Conservation (phyloP, 176 grass and related monocot species). For the Oryza longistaminata region DNA sequence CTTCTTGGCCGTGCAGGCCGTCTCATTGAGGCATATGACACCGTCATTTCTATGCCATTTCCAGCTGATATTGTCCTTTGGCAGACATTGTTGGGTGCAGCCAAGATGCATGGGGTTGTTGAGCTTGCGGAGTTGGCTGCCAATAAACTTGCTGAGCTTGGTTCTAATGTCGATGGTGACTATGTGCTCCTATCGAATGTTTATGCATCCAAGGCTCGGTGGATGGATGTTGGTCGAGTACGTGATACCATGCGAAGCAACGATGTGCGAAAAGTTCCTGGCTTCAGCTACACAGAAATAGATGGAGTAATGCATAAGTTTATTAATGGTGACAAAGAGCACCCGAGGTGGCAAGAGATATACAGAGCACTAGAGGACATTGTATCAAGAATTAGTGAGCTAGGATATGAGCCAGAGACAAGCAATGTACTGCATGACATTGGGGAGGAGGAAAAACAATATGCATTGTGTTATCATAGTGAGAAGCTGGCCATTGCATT, state of each 20-base stretch:
- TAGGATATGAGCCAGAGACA: slow-evolving; percentile 86
- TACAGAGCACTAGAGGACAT: slow-evolving; percentile 63
- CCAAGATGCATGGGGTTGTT: slow-evolving; percentile 66
- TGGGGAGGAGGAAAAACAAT: slow-evolving; percentile 82
- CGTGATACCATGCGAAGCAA: slow-evolving; percentile 72
- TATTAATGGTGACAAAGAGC: slow-evolving; percentile 72
- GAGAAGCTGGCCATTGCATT: slow-evolving; percentile 90
- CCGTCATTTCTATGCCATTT: slow-evolving; percentile 68
- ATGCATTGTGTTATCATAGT: slow-evolving; percentile 72
- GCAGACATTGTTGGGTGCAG: slow-evolving; percentile 79
- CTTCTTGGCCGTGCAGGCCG: slow-evolving; percentile 71
- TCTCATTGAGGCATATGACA: slow-evolving; percentile 63
- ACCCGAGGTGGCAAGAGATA: slow-evolving; percentile 66
- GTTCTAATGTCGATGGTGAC: slow-evolving; percentile 77
- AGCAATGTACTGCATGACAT: slow-evolving; percentile 79
- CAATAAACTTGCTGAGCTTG: slow-evolving; percentile 57
- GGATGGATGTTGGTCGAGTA: slow-evolving; percentile 67
- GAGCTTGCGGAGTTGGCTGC: slow-evolving; percentile 69
- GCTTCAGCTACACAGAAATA: slow-evolving; percentile 82
- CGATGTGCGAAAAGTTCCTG: slow-evolving; percentile 75
- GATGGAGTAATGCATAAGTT: slow-evolving; percentile 72
- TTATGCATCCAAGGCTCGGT: slow-evolving; percentile 69
- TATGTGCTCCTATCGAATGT: slow-evolving; percentile 91
- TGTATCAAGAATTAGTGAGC: slow-evolving; percentile 48
- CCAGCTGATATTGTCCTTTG: slow-evolving; percentile 73